Base-by-base conservation (phyloP, 2,329 filamentous ascomycete genomes). In the Claviceps quebecensis region DNA sequence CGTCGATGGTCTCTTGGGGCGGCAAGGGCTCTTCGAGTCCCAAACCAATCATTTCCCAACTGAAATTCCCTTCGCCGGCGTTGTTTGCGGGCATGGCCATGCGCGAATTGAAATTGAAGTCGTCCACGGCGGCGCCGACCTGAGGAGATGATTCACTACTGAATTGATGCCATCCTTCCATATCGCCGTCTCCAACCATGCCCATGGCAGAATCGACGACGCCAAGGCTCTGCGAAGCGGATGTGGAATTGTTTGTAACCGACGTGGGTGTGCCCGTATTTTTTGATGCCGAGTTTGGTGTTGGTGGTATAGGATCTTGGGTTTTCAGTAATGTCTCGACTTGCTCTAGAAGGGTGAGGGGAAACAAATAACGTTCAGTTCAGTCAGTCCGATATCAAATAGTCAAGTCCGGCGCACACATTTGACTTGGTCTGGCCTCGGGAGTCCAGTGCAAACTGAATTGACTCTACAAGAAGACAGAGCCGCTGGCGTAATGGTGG, bases 251-350 rank as follows among this genome's bases (percentile, higher is more conserved):
- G 58, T 55, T 54, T 40, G 56, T 47, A 51, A 53, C 39, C 38
- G 59, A 50, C 17, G 63, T 55, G 34, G 63, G 49, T 40, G 63
- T 57, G 41, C 52, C 54, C 16, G 68, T 59, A 37, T 61, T 58
- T 58, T 67, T 68, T 52, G 64, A 60, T 16, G 22, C 17, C 19
- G 66, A 59, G 55, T 53, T 58, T 26, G 50, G 54, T 23, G 52
- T 55, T 34, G 62, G 48, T 14, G 61, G 54, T 6, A 40, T 34
- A 4, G 57, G 56, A 44, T 61, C 85, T 63, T 94, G 85, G 5
- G 80, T 87, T 70, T 91, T 94, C 54, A 96, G 72, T 52, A 96
- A 71, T 1, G 86, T 93, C 72, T 96, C 91, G 51, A 97, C 90
- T 75, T 96, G 90, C 66, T 91, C 88, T 94, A 49, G 16, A n/a